phyloP scores from a whole-genome alignment of 225 moss, liverwort and hornwort species.

The Polytrichum commune region DNA sequence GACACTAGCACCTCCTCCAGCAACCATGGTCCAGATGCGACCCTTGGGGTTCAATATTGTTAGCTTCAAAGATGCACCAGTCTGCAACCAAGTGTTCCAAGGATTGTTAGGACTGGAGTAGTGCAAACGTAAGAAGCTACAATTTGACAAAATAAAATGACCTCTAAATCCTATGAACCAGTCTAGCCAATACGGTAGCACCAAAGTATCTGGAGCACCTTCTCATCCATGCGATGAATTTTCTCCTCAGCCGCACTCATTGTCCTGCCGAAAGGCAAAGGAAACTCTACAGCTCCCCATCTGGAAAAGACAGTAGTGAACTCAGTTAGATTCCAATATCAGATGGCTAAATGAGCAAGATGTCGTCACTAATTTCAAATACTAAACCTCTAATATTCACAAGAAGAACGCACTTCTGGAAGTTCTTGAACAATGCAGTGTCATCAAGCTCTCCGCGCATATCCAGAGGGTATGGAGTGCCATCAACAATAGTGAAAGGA shows the following conservation, averaged over 20 bases:
- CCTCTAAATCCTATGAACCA: too few relatives aligned
- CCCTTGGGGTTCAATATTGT: slow-evolving; percentile 94
- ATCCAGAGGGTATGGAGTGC: slow-evolving; percentile 82
- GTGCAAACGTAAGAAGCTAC: too few relatives aligned
- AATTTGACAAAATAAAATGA: too few relatives aligned
- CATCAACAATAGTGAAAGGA: slow-evolving; percentile 82
- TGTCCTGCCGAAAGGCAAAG: slow-evolving; percentile 92
- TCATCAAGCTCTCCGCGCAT: slow-evolving; percentile 99
- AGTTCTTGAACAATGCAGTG: slow-evolving; percentile 94
- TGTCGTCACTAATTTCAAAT: too few relatives aligned
- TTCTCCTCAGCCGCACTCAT: slow-evolving; percentile 95
- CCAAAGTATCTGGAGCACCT: slow-evolving; percentile 37
- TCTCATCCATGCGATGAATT: slow-evolving; percentile 92
- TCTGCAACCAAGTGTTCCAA: slow-evolving; percentile 25
- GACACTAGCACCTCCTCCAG: slow-evolving; percentile 98
- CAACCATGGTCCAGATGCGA: slow-evolving; percentile 99
- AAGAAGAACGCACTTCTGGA: slow-evolving; percentile 64
- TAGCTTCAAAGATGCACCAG: slow-evolving; percentile 88
- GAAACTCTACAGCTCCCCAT: slow-evolving; percentile 89
- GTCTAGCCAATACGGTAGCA: too few relatives aligned
- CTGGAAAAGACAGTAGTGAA: slow-evolving; percentile 28
- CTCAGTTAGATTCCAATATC: neutral
- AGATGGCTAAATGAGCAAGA: too few relatives aligned
- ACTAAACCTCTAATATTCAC: neutral
- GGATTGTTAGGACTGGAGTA: too few relatives aligned